phyloP scores from a whole-genome alignment of 306 rosid species.

The Cicer arietinum region DNA sequence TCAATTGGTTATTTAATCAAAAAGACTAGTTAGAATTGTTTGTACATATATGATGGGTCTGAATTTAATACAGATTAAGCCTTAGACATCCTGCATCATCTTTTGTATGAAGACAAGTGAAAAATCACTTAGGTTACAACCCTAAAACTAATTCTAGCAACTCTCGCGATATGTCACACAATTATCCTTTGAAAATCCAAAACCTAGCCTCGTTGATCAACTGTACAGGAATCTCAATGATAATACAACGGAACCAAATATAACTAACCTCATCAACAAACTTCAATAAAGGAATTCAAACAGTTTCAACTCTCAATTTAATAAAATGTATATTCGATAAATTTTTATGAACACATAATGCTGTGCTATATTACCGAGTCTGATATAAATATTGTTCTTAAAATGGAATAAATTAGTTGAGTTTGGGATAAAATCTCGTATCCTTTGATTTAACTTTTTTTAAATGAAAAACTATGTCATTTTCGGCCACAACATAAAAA shows the following conservation, averaged over 20 bases:
- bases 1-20: neutral
- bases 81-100: conserved; percentile 15
- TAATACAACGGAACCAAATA: neutral
- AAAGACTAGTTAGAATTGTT: neutral
- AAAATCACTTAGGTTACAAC: conserved; percentile 2
- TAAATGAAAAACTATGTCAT: neutral
- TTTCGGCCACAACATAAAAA: neutral
- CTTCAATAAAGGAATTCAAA: neutral
- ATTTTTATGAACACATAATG: neutral
- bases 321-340: neutral
- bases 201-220: conserved; percentile 22
- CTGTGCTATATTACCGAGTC: neutral
- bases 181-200: conserved; percentile 10
- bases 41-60: neutral
- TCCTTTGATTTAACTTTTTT: neutral
- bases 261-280: conserved; percentile 6
- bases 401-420: neutral
- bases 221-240: neutral
- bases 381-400: neutral
- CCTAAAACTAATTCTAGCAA: conserved; percentile 25
- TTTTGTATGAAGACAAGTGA: neutral
- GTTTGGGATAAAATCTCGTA: neutral
- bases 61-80: neutral
- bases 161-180: neutral
- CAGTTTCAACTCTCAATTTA: neutral